Conservation (phyloP, 1,284 basidiomycete species). For the Xerocomus nothofagi region DNA sequence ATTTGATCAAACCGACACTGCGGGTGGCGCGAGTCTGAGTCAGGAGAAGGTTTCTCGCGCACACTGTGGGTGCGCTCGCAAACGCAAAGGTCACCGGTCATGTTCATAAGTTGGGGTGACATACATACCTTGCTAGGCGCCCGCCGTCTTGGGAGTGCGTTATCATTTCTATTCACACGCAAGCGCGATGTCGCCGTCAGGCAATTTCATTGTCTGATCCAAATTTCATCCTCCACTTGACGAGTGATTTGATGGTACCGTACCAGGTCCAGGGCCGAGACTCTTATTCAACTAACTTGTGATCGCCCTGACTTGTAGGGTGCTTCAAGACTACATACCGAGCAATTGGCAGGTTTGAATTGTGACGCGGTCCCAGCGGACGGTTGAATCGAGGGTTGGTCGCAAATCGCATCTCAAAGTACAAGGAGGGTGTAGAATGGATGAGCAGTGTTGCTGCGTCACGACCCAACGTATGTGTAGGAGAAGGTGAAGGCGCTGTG, state of each 20-base stretch:
- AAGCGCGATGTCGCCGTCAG: background rate
- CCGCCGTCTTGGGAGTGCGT: background rate
- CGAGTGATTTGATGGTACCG: background rate
- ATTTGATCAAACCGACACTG: too few species aligned
- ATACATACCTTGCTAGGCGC: too few species aligned
- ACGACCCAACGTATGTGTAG: too few species aligned
- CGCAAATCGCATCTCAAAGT: background rate
- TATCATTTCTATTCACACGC: background rate
- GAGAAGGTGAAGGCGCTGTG: background rate
- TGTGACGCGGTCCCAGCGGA: background rate
- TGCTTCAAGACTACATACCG: too few species aligned
- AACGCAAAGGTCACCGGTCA: too few species aligned
- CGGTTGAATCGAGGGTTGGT: background rate
- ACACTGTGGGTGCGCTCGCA: too few species aligned
- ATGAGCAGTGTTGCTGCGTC: background rate
- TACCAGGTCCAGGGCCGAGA: background rate
- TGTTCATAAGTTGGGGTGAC: background rate
- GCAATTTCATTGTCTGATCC: background rate
- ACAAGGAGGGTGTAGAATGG: background rate
- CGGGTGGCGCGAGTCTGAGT: background rate
- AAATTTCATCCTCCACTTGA: background rate
- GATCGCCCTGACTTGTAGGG: background rate
- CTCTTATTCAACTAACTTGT: background rate
- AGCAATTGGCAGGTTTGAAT: too few species aligned
- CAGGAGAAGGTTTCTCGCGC: too few species aligned